Conservation (phyloP, 2,329 filamentous ascomycete genomes). For the Penicillium sp. region DNA sequence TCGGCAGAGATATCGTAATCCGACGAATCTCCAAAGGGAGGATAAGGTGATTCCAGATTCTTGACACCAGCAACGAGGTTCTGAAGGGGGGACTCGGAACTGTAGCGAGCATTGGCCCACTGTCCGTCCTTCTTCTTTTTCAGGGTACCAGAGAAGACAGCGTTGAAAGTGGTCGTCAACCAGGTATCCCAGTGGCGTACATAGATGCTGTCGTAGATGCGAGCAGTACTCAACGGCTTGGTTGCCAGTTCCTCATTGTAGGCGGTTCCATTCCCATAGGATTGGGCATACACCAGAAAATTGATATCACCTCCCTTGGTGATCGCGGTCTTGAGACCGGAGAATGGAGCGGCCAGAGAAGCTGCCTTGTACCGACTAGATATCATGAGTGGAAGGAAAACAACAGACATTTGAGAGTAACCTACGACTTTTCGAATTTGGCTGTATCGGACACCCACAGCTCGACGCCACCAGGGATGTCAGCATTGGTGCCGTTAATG, state of each 20-base stretch:
- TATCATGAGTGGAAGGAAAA: slow-evolving; percentile 1
- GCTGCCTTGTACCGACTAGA: slow-evolving; percentile 43
- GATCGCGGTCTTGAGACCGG: slow-evolving; percentile 43
- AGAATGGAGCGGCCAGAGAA: slow-evolving; percentile 43
- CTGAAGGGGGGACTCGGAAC: slow-evolving; percentile 60
- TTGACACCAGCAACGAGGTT: slow-evolving; percentile 46
- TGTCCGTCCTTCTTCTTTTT: slow-evolving; percentile 37
- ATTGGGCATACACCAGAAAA: slow-evolving; percentile 61
- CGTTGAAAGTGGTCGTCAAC: slow-evolving; percentile 67
- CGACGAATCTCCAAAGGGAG: slow-evolving; percentile 75
- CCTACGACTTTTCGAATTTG: slow-evolving; percentile 40
- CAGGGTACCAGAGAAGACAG: slow-evolving; percentile 73
- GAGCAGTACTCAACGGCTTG: slow-evolving; percentile 65
- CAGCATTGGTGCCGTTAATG: slow-evolving; percentile 53
- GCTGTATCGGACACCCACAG: slow-evolving; percentile 44
- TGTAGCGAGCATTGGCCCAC: slow-evolving; percentile 42
- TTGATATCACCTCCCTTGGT: slow-evolving; percentile 53
- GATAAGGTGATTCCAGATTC: slow-evolving; percentile 51
- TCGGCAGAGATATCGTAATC: slow-evolving; percentile 70
- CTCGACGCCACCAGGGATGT: slow-evolving; percentile 45
- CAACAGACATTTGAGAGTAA: not conserved
- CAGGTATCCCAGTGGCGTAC: slow-evolving; percentile 85
- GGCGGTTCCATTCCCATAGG: slow-evolving; percentile 69
- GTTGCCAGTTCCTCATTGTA: slow-evolving; percentile 66
- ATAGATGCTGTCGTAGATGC: slow-evolving; percentile 74